phyloP scores from a whole-genome alignment of 257 asterid species.

The Solanum ossicruentum region DNA sequence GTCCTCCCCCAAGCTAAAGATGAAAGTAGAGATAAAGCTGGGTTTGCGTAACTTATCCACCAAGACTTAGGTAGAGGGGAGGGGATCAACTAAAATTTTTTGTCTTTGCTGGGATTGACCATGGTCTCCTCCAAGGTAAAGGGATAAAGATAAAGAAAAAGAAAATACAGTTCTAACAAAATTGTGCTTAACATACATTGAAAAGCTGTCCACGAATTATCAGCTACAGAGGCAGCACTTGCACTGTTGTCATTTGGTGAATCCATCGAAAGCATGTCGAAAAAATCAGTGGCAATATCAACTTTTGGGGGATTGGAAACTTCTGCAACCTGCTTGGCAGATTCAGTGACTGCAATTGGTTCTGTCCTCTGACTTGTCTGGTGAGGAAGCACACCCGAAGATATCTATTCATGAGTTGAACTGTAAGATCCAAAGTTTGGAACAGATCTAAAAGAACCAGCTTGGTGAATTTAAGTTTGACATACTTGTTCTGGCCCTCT shows the following conservation, averaged over 20 bases:
- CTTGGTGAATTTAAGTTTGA: neutral
- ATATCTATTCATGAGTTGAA: conserved; percentile 31
- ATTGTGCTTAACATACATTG: conserved; percentile 47
- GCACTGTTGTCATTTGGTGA: conserved; percentile 42
- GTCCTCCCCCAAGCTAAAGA: neutral
- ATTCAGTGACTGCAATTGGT: conserved; percentile 34
- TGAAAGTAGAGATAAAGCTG: neutral
- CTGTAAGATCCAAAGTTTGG: neutral
- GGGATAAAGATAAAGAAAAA: neutral
- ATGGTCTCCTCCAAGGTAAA: neutral
- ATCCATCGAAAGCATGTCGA: conserved; percentile 75
- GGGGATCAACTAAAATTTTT: neutral
- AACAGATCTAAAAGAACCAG: neutral
- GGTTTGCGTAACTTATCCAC: neutral
- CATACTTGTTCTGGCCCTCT: conserved; percentile 63
- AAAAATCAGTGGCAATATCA: conserved; percentile 84
- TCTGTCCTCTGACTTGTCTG: conserved; percentile 42
- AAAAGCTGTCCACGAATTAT: conserved; percentile 80
- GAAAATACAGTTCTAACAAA: neutral
- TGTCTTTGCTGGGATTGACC: neutral
- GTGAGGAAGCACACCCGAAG: conserved; percentile 37
- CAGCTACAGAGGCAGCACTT: conserved; percentile 46
- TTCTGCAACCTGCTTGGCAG: conserved; percentile 35
- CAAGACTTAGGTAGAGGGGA: neutral
- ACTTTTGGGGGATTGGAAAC: conserved; percentile 52